Percentiles rank a stretch among this genome's conserved stretches.
Conservation (phyloP, 441 rosid genomes). For the Cnidoscolus chayamansa region DNA sequence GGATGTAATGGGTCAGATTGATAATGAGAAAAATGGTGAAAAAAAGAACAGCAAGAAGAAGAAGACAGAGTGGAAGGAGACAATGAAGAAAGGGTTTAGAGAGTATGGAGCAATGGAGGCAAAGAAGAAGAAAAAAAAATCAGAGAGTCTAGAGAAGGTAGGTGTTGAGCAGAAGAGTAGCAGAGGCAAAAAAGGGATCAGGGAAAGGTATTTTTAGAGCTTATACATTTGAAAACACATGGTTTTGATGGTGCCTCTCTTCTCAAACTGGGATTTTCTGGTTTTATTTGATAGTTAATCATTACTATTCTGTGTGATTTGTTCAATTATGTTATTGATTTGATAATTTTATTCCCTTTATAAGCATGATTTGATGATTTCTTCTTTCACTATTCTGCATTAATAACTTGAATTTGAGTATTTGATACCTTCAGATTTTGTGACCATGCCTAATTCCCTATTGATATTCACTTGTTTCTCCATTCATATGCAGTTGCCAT, state of each 20-base stretch:
- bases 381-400: too few relatives aligned
- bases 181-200: constrained; percentile 25
- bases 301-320: neutral
- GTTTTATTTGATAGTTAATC: neutral
- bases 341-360: too few relatives aligned
- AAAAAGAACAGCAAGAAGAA: constrained; percentile 31
- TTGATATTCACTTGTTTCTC: neutral
- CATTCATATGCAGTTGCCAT: neutral
- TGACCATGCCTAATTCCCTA: neutral
- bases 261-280: neutral
- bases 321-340: neutral
- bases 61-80: constrained; percentile 33
- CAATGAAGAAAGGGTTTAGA: constrained; percentile 16
- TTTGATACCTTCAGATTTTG: neutral
- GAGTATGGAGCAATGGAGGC: constrained; percentile 24
- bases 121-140: constrained; percentile 33
- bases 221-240: neutral
- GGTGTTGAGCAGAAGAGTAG: constrained; percentile 20
- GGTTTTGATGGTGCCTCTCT: neutral
- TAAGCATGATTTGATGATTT: neutral
- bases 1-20: constrained; percentile 13
- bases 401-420: too few relatives aligned
- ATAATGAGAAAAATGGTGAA: constrained; percentile 14
- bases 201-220: constrained; percentile 39
- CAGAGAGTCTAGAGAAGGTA: constrained; percentile 27